Base-by-base conservation (phyloP, 805 yeast genomes). In the Pichia paraexigua region DNA sequence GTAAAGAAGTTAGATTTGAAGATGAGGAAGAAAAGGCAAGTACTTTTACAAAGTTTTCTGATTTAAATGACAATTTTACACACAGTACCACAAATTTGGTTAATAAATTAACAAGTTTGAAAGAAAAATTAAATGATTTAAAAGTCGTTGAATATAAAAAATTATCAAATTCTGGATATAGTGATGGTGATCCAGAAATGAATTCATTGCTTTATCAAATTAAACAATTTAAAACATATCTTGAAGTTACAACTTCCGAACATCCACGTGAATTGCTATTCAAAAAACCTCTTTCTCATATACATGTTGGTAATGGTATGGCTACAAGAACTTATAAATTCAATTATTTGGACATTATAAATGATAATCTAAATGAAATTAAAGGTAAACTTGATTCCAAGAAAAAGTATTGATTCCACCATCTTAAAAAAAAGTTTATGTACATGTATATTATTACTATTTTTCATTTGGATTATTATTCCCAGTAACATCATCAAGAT, bases 261-360 rank as follows among this genome's bases (percentile, higher is more conserved):
- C 71, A 63, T 45, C 70, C 71, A n/a, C 56, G 67, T 40, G 67
- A 66, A 7, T 56, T 56, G 45, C 40, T 67, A n/a, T 67, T 67
- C 48, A 65, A 60, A 43, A 56, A 67, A 43, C 61, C 58, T 6
- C 17, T 62, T 6, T 54, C 55, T 22, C 62, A 64, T 46, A 47
- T 55, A 6, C 52, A 24, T 30, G 42, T 47, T 27, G 58, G 47
- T 22, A 32, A 27, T 3, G 39, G 45, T 15, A 47, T 40, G 3
- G 28, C 40, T 3, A 30, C 35, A 30, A 52, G 45, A 24, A 52
- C 49, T 15, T 49, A 51, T 39, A 55, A 55, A 28, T 50, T 56
- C 45, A 65, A 67, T 46, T 52, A 64, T 30, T 46, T 61, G 27
- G 68, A 61, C 49, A 68, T 63, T 44, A 15, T 68, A 22, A 58